These are phyloP conservation scores for Aspergillus quadricinctus DNA, from an alignment of 2,329 filamentous ascomycete species.

Conservation along the genomic window DNA sequence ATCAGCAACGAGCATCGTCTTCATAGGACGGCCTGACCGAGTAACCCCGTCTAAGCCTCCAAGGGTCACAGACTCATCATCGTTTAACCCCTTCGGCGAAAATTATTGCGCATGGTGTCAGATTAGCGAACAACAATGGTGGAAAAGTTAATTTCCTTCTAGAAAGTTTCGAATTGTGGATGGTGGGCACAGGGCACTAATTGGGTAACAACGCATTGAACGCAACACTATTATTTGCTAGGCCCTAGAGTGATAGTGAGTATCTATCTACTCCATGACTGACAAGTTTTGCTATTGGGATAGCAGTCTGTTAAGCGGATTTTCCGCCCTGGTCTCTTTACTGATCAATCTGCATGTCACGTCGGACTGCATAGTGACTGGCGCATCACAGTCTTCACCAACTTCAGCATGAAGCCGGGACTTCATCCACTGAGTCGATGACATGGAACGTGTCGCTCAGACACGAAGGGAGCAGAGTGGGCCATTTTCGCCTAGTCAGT, in stretches of 20 bases:
- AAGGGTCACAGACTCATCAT: background rate
- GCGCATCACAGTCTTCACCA: background rate
- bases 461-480: slow-evolving; percentile 1
- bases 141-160: slow-evolving; percentile 31
- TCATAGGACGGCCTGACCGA: background rate
- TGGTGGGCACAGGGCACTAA: slow-evolving; percentile 7
- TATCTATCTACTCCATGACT: too few species aligned
- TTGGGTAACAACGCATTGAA: slow-evolving; percentile 1
- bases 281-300: too few species aligned
- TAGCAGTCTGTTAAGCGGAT: too few species aligned
- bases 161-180: slow-evolving; percentile 28
- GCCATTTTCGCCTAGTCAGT: background rate
- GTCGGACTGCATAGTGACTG: slow-evolving; percentile 14
- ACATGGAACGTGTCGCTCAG: background rate
- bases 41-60: background rate
- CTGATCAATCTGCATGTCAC: slow-evolving; percentile 11
- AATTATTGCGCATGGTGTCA: slow-evolving; percentile 13
- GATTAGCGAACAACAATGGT: slow-evolving; percentile 21
- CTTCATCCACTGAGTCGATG: too few species aligned
- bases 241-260: background rate
- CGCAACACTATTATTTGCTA: background rate
- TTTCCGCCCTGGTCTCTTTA: too few species aligned
- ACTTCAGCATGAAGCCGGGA: background rate
- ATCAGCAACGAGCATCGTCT: background rate
- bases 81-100: background rate